Evolutionary conservation across 306 rosid species (phyloP).

Genomic region (Canavalia ensiformis): DNA sequence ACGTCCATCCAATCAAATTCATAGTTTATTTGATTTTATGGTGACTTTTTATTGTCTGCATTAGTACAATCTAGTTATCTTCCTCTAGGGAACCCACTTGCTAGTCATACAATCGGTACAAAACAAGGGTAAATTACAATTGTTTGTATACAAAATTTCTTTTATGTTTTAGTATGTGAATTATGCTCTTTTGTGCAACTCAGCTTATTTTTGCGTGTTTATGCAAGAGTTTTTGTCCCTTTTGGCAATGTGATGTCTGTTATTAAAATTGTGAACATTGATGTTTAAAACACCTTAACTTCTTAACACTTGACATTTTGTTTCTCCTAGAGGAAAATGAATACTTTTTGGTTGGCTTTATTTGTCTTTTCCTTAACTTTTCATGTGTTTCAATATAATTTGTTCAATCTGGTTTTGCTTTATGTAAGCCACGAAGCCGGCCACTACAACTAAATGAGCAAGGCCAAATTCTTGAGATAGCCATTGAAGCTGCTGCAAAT

Average conservation of each 20-base stretch:
- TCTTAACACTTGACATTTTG: neutral
- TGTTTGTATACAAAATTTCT: neutral
- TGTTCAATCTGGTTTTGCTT: slow-evolving; percentile 44
- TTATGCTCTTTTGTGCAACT: slow-evolving; percentile 6
- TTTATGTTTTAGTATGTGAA: neutral
- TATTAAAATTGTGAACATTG: slow-evolving; percentile 9
- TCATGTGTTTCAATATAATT: slow-evolving; percentile 21
- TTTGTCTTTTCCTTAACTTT: neutral
- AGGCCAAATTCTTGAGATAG: slow-evolving; percentile 79
- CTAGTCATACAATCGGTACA: neutral
- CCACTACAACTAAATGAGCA: slow-evolving; percentile 75
- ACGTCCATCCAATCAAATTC: neutral
- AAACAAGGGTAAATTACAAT: neutral
- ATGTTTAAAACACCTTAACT: neutral
- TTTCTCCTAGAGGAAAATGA: neutral
- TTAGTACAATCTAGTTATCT: neutral
- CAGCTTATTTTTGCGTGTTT: neutral
- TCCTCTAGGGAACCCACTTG: neutral
- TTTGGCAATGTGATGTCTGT: neutral
- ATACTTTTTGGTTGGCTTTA: neutral
- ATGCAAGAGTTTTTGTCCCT: neutral
- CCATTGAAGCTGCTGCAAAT: slow-evolving; percentile 87
- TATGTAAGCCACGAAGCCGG: slow-evolving; percentile 64
- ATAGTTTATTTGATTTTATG: slow-evolving; percentile 1
- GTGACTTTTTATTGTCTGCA: slow-evolving; percentile 2